Conservation (phyloP, 2,329 filamentous ascomycete species). For the Aspergillus sp. region DNA sequence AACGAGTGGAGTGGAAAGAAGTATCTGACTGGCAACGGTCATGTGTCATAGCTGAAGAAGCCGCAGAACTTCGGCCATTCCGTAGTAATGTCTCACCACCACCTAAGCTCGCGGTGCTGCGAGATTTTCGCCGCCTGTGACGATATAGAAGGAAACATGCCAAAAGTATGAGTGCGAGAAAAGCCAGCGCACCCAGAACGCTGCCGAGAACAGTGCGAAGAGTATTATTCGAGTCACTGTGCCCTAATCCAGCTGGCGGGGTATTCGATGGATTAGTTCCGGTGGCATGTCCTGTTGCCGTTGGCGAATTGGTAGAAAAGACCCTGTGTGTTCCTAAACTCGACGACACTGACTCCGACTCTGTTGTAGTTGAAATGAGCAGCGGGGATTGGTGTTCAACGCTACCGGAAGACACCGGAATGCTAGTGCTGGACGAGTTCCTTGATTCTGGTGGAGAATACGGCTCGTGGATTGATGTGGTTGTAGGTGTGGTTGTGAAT, state of each 20-base stretch:
- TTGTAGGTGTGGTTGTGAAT: too few species aligned
- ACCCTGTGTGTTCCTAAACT: neutral
- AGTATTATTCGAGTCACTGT: neutral
- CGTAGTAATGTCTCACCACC: constrained; percentile 15
- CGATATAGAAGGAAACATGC: constrained; percentile 18
- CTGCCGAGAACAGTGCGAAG: constrained; percentile 24
- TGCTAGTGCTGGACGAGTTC: too few species aligned
- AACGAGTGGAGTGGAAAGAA: constrained; percentile 6
- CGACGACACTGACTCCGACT: too few species aligned
- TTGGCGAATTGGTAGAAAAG: neutral
- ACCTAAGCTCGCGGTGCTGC: constrained; percentile 2
- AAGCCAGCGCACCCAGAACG: constrained; percentile 20
- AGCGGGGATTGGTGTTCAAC: too few species aligned
- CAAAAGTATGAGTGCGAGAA: constrained; percentile 18
- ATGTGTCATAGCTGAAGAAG: constrained; percentile 13
- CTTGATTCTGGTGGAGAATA: too few species aligned
- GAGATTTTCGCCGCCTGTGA: constrained; percentile 12
- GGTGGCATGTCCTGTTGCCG: neutral
- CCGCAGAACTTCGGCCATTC: constrained; percentile 6
- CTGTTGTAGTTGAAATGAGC: too few species aligned
- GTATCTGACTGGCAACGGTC: constrained; percentile 7
- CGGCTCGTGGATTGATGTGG: too few species aligned
- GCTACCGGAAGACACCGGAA: too few species aligned
- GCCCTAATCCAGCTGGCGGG: too few species aligned
- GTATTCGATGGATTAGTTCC: too few species aligned